Percentiles rank a stretch among this genome's conserved stretches.
Conservation (phyloP, 345 rosid species). For the Brassica juncea region DNA sequence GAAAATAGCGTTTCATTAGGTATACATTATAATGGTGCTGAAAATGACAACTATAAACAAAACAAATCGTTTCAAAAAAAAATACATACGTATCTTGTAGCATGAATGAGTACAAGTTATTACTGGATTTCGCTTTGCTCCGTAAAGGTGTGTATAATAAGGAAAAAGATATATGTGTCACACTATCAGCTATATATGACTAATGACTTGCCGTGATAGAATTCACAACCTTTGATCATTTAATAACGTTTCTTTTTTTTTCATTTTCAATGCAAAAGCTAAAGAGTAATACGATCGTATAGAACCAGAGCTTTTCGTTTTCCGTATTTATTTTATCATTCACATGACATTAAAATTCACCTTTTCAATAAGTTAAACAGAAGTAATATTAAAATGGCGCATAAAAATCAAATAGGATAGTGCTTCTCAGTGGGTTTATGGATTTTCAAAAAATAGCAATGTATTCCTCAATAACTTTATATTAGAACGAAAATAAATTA, state of each 20-base stretch:
- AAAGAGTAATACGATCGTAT: neutral
- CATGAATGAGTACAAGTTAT: neutral
- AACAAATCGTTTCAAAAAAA: neutral
- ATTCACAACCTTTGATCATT: constrained; percentile 8
- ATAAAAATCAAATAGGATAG: neutral
- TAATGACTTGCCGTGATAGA: constrained; percentile 26
- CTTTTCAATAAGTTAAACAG: neutral
- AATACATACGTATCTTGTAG: neutral
- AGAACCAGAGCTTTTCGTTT: neutral
- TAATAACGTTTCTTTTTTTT: neutral
- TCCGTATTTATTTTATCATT: neutral
- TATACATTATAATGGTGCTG: neutral
- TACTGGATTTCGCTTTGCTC: neutral
- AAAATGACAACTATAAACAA: neutral
- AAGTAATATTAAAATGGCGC: neutral
- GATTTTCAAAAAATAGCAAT: neutral
- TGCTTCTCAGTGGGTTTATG: neutral
- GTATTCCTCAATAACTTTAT: neutral
- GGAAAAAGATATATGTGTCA: neutral
- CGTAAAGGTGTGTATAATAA: neutral
- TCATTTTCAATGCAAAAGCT: neutral
- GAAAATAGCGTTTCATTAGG: neutral
- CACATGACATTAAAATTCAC: neutral
- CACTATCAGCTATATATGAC: neutral
- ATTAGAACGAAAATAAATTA: neutral